Evolutionary conservation across 495 filamentous ascomycete genomes (phyloP), one percentile per base, ranked within the genome.

Genomic region (Podospora bellae-mahoneyi): DNA sequence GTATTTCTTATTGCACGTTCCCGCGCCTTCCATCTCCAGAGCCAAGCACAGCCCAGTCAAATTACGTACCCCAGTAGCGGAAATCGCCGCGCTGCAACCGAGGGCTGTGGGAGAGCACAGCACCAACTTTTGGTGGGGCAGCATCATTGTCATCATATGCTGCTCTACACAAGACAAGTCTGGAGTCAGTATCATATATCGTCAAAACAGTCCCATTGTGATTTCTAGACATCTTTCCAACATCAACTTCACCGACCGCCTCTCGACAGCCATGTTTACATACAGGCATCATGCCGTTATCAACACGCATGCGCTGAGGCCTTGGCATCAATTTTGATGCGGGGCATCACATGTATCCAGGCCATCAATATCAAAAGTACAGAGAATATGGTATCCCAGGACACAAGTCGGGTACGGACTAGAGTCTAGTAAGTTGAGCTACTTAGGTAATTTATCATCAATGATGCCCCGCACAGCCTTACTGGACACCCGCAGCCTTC

Each of bases 401-500:
- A 39, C 23, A 23, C 23, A 23, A 23, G 23, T 23, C 2, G 23
- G 23, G 23, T 23, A 23, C 23, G 23, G 23, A 23, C 23, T 32
- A 5, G 30, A 48, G 39, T 48, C 39, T 48, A 48, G 39, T 48
- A 16, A 13, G 39, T 48, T 48, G 15, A 48, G 15, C 39, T 48
- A 48, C 39, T 13, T 48, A 48, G 39, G 39, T 48, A 48, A 10
- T 5, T 48, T 5, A 48, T 48, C 39, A 48, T 48, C 39, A 13
- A 10, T 48, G 15, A 48, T 48, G 9, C 39, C 7, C 39, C 15
- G 39, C 39, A 13, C 39, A 48, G 9, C 13, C 7, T 48, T 80
- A 85, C 74, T 81, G 72, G 39, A 82, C 74, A 26, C 84, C 86
- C 66, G 82, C 83, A 66, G 81, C 84, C 72, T 84, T 87, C 87